Evolutionary conservation across 805 yeast species (phyloP), one percentile per base, ranked within the genome.

Genomic region (Starmerella geochares): DNA sequence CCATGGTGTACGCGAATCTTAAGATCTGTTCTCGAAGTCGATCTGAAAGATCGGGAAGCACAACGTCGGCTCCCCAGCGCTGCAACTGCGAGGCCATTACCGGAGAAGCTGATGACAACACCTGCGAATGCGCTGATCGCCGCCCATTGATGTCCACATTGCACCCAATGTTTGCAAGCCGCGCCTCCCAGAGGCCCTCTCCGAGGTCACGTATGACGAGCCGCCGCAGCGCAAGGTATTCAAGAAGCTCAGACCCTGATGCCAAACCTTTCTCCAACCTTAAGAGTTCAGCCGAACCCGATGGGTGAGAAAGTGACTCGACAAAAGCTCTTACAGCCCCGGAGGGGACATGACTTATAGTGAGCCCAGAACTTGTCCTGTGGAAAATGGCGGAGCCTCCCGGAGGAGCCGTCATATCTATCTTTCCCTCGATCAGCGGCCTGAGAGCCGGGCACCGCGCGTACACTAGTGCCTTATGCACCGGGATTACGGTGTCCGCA

Each of bases 401-500:
- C 2, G 57, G 57, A 4, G 43, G 50, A 0, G 52, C 54, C 1
- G 51, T 48, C 9, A 47, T 16, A 14, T 24, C 20, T 16, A 16
- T n/a, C 17, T 14, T 16, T 20, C 17, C 14, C 17, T 24, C 38
- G 3, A 50, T n/a, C 6, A 54, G 38, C 4, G 41, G 39, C 19
- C 46, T 40, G 3, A 58, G 38, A 1, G 50, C 39, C 5, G 61
- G 59, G 45, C 59, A 57, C 9, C 61, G 47, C 13, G 55, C 60
- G 11, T 41, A 47, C 13, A 58, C 35, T 7, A 57, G 46, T 2
- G 57, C 54, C 1, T 31, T 8, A 33, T 55, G 58, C 4, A 52
- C 55, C 9, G 31, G 36, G 1, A 54, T 24, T 6, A 7, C 8
- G 11, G 23, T 6, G 19, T 35, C 46, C 3, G 20, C 42, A 14